Base-by-base conservation (phyloP, 2,329 filamentous ascomycete species). In the Myriosclerotinia curreyana region DNA sequence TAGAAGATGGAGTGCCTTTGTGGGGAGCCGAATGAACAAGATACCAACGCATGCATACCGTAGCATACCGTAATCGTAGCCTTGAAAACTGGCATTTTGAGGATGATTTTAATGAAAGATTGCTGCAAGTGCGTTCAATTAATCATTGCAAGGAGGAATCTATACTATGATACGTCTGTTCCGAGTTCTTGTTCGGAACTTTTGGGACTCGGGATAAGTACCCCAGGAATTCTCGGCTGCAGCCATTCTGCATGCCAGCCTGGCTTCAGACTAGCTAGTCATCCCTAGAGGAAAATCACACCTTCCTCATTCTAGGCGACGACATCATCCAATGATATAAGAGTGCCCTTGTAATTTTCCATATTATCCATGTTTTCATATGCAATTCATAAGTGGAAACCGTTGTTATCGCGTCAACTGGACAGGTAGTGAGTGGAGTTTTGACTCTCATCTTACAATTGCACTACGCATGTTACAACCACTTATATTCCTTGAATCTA, bases 201-300 rank as follows among this genome's bases (percentile, higher is more conserved):
- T 58, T 20, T 48, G 42, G 42, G 7, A 14, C 36, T 58, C 55
- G 42, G 55, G 42, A 36, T 14, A 58, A 58, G 40, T 48, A 58
- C 54, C 42, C 54, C 54, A 58, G 54, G 40, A 46, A 46, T 40
- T 40, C 54, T 58, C 54, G 54, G 54, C 54, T 58, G 28, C 42
- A 58, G 42, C 22, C 40, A 34, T 36, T 48, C 54, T 58, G 42
- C 54, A 58, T 58, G 54, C 34, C 50, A 53, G 31, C 55, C 48
- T 58, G n/a, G 28, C 54, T 56, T 40, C 20, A 58, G 25, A 48
- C 40, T 48, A 36, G 40, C 42, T 58, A 58, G 55, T 28, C 20
- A 58, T 34, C 28, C 55, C 55, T 48, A 58, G 42, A 58, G n/a
- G 42, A 48, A 48, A 58, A 48, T 58, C 55, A 48, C 55, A 48